These are phyloP conservation scores for Verticillium tricorpus DNA, from an alignment of 2,329 filamentous ascomycete genomes.

Conservation along the genomic window DNA sequence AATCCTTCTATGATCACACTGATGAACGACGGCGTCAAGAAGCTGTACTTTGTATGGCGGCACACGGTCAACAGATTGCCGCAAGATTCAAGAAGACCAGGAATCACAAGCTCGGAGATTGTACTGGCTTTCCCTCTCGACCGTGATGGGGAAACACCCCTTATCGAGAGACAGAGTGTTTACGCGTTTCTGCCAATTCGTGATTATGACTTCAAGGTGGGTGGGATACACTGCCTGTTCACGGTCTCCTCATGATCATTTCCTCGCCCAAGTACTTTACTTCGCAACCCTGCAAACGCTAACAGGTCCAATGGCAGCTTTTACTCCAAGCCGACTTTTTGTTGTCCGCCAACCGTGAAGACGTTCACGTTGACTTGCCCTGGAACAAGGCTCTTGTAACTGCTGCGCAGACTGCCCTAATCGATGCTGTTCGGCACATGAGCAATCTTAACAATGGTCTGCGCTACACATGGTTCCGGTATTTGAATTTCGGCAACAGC, in stretches of 20 bases:
- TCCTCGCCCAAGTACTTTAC: too few species aligned
- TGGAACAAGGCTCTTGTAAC: constrained; percentile 17
- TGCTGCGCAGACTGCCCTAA: not conserved
- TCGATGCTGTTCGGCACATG: constrained; percentile 3
- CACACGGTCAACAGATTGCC: constrained; percentile 9
- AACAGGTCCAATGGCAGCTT: constrained; percentile 11
- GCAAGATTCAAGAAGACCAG: constrained; percentile 4
- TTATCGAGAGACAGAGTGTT: constrained; percentile 10
- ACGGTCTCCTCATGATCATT: not conserved
- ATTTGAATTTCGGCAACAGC: not conserved
- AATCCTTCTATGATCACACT: constrained; percentile 2
- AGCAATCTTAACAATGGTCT: constrained; percentile 4
- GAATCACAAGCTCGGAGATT: constrained; percentile 10
- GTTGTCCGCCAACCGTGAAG: constrained; percentile 17
- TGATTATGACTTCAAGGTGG: constrained; percentile 18
- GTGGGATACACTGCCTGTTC: constrained; percentile 1
- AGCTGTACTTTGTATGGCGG: constrained; percentile 7
- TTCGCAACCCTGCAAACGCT: not conserved
- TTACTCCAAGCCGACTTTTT: constrained; percentile 21
- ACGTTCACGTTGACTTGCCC: constrained; percentile 11
- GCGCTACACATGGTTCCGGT: constrained; percentile 10
- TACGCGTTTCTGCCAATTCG: constrained; percentile 21
- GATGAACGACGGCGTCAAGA: constrained; percentile 4
- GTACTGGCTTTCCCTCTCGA: constrained; percentile 15
- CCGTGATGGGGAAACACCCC: not conserved